These are phyloP conservation scores for Secale cereale DNA, from an alignment of 176 grass and related monocot species.

Conservation along the genomic window DNA sequence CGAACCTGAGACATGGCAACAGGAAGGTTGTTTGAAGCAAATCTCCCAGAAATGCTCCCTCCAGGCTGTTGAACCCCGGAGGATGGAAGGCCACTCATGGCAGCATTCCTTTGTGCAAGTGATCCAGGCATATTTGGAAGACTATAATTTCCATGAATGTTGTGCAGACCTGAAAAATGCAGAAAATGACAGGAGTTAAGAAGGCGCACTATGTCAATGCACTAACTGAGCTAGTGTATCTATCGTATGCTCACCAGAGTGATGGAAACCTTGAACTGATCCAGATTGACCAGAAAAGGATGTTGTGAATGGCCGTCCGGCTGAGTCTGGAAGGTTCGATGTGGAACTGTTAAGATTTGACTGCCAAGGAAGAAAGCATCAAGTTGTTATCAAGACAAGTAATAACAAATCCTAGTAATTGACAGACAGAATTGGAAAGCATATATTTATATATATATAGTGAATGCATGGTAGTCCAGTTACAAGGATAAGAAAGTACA, in stretches of 20 bases:
- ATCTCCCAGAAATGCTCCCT: slow-evolving; percentile 81
- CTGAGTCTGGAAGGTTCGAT: slow-evolving; percentile 84
- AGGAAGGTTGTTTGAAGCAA: slow-evolving; percentile 80
- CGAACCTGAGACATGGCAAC: slow-evolving; percentile 90
- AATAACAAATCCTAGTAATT: not conserved
- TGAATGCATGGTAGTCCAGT: slow-evolving; percentile 2
- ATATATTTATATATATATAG: not conserved
- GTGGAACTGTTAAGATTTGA: slow-evolving; percentile 67
- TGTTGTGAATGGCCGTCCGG: slow-evolving; percentile 62
- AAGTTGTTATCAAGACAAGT: slow-evolving; percentile 1
- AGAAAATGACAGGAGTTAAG: slow-evolving; percentile 4
- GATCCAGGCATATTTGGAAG: slow-evolving; percentile 81
- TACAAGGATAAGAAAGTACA: slow-evolving; percentile 32
- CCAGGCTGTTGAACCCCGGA: slow-evolving; percentile 86
- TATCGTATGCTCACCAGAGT: slow-evolving; percentile 64
- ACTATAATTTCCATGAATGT: slow-evolving; percentile 78
- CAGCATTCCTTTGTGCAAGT: slow-evolving; percentile 74
- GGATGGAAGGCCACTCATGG: slow-evolving; percentile 76
- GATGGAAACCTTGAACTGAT: slow-evolving; percentile 76
- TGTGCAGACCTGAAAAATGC: slow-evolving; percentile 65
- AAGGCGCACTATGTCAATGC: not conserved
- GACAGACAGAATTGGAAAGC: not conserved
- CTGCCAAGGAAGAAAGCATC: slow-evolving; percentile 35
- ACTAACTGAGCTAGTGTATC: not conserved
- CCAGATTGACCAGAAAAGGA: slow-evolving; percentile 85